A percentile compares a stretch with the other conserved stretches of the same genome.
phyloP scores from a whole-genome alignment of 2,329 filamentous ascomycete genomes.

The Neopestalotiopsis clavispora region DNA sequence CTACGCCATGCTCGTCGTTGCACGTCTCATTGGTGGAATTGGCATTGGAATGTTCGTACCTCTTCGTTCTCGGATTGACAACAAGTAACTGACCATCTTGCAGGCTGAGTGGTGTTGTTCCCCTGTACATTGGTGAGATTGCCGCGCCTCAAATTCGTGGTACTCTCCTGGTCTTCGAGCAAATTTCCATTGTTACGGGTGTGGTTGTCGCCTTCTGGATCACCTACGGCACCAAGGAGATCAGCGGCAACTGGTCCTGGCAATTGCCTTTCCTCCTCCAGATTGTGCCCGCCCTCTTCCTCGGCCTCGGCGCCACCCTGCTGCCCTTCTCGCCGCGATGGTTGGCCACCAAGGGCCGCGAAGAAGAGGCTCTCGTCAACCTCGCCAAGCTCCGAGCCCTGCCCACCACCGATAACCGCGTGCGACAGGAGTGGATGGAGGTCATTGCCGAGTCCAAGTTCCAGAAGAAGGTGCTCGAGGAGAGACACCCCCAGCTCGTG shows the following conservation, averaged over 20 bases:
- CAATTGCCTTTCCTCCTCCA: constrained; percentile 18
- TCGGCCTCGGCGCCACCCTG: constrained; percentile 1
- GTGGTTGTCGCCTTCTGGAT: constrained; percentile 30
- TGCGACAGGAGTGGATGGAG: constrained; percentile 54
- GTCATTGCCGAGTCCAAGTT: constrained; percentile 58
- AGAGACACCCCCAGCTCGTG: constrained; percentile 34
- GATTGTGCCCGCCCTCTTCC: constrained; percentile 7
- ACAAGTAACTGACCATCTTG: neutral
- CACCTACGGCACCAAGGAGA: constrained; percentile 15
- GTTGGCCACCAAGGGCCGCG: constrained; percentile 17
- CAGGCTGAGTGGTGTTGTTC: constrained; percentile 20
- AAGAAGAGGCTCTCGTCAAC: constrained; percentile 20
- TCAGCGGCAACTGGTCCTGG: constrained; percentile 17
- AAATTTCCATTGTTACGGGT: constrained; percentile 30
- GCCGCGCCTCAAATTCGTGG: constrained; percentile 25
- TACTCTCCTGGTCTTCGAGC: constrained; percentile 24
- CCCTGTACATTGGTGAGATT: constrained; percentile 30
- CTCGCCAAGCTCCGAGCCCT: constrained; percentile 50
- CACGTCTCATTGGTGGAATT: constrained; percentile 59
- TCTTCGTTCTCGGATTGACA: neutral
- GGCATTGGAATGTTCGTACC: constrained; percentile 46
- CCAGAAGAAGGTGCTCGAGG: constrained; percentile 47
- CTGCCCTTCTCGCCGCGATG: constrained; percentile 16
- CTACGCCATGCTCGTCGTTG: constrained; percentile 53
- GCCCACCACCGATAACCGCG: constrained; percentile 50